phyloP scores from a whole-genome alignment of 768 basidiomycete species.

The Multifurca ochricompacta region DNA sequence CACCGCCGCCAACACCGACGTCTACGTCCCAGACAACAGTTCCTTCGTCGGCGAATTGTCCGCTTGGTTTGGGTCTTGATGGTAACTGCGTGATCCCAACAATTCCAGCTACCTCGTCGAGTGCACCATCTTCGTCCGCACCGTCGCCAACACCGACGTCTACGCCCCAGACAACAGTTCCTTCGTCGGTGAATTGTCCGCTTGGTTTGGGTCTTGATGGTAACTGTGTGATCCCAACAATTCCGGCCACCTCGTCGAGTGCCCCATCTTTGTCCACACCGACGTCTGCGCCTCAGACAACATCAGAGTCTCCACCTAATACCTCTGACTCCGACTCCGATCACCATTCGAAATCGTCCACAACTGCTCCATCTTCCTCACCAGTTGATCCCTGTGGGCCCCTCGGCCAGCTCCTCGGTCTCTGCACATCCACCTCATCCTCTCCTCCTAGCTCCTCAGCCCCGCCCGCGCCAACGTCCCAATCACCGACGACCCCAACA shows the following conservation, averaged over 20 bases:
- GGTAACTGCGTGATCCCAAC: not conserved
- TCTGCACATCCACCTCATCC: conserved; percentile 7
- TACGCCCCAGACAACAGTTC: not conserved
- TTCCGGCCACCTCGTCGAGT: not conserved
- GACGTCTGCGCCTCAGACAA: not conserved
- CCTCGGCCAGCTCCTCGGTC: conserved; percentile 21
- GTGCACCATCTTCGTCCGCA: not conserved
- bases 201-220: not conserved
- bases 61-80: not conserved
- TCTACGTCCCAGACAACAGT: not conserved
- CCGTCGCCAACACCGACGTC: not conserved
- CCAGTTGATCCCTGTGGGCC: conserved; percentile 16
- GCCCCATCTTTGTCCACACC: not conserved
- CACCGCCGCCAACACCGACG: not conserved
- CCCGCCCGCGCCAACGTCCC: not conserved
- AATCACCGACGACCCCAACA: not conserved
- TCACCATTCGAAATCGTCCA: not conserved
- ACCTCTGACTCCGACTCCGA: not conserved
- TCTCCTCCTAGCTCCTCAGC: not conserved
- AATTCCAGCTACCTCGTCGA: not conserved
- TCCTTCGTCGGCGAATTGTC: not conserved
- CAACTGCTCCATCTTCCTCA: not conserved
- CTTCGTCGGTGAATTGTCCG: not conserved
- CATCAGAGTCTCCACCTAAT: not conserved
- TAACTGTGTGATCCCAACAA: not conserved